Evolutionary conservation across 2,329 filamentous ascomycete species (phyloP), one percentile per base, ranked within the genome.

Genomic region (Hirsutella rhossiliensis): DNA sequence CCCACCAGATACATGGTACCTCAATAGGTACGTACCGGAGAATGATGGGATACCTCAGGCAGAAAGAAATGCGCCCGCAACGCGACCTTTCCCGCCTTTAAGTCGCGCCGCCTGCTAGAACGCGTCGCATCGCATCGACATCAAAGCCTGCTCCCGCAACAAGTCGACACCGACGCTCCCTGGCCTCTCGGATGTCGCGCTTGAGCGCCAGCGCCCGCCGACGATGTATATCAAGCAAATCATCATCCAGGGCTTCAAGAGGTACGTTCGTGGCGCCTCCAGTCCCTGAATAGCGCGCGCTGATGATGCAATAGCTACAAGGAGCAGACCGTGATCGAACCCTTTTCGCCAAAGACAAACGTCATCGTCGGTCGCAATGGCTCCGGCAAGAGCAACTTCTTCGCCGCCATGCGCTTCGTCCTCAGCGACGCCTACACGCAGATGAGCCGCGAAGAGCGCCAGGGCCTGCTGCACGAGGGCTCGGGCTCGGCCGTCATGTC

Each of bases 221-320:
- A 72, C 56, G 61, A 95, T 96, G 89, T 92, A 94, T 72, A 96
- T 98, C 76, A 98, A 98, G 67, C 92, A 98, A 72, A 96, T 97
- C 65, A 97, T 96, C 65, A 97, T 98, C 62, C 92, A 98, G 66
- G 92, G 92, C 80, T 98, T 98, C 71, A 98, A 98, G 71, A 96
- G 88, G 88, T 94, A 65, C 54, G 66, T 59, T 45, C 43, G 28
- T 23, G 11, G 39, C 19, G 28, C 18, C 30, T 15, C 36, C 8
- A n/a, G 15, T 36, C 2, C 28, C 41, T n/a, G 23, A 37, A 17
- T 18, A 3, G 34, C 34, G 43, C 41, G 37, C 47, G 48, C 47
- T 53, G 44, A 60, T 47, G 28, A 34, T 40, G 19, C 38, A 50
- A 45, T 56, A 95, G 89, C 76, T 98, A 98, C 79, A 98, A 98